Evolutionary conservation across 2,329 filamentous ascomycete genomes (phyloP).

Genomic region (Penicillium sp.): DNA sequence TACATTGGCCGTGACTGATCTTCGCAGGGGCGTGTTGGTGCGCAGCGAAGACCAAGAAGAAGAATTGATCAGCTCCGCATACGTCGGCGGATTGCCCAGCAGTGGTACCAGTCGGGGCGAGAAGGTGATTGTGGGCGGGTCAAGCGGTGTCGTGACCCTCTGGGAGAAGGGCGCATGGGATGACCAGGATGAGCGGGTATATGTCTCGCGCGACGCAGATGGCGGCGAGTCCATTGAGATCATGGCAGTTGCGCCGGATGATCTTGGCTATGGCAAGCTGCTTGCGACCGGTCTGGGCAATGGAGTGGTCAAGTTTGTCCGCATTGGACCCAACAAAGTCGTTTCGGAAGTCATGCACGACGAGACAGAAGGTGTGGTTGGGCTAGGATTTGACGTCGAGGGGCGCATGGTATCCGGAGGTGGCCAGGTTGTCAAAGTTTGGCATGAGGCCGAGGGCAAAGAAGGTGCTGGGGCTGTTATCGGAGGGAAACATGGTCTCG

Average conservation of each 20-base stretch:
- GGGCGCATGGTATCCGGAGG: constrained; percentile 87
- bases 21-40: constrained; percentile 77
- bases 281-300: constrained; percentile 77
- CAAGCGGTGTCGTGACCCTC: constrained; percentile 74
- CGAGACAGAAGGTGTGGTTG: constrained; percentile 78
- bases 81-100: constrained; percentile 69
- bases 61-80: constrained; percentile 74
- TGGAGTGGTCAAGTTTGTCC: constrained; percentile 70
- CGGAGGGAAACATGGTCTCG: constrained; percentile 32
- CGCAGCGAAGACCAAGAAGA: constrained; percentile 94
- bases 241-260: constrained; percentile 65
- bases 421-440: constrained; percentile 79
- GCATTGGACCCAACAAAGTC: constrained; percentile 67
- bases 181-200: constrained; percentile 84
- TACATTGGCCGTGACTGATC: constrained; percentile 82
- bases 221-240: constrained; percentile 76
- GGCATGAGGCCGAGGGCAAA: constrained; percentile 63
- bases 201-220: constrained; percentile 57
- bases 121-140: constrained; percentile 70
- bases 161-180: constrained; percentile 97
- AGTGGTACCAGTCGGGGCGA: constrained; percentile 62
- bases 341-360: constrained; percentile 67
- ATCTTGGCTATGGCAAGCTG: constrained; percentile 57
- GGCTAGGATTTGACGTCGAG: constrained; percentile 74
- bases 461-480: constrained; percentile 44